Evolutionary conservation across 805 yeast genomes (phyloP).

Genomic region (Wickerhamomyces rabaulensis): DNA sequence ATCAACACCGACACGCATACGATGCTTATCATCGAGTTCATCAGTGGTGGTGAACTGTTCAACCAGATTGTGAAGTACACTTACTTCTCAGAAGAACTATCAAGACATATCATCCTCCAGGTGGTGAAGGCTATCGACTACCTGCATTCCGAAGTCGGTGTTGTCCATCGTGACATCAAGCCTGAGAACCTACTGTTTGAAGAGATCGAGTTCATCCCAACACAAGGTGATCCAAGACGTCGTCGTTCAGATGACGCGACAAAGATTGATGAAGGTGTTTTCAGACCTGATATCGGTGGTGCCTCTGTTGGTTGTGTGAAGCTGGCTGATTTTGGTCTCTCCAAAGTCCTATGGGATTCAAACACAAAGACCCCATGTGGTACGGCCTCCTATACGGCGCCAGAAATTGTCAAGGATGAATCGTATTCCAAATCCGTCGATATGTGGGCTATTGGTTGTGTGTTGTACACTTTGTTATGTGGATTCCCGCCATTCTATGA

Average conservation of each 20-base stretch:
- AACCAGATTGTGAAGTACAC: conserved; percentile 63
- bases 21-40: conserved; percentile 67
- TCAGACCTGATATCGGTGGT: conserved; percentile 76
- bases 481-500: conserved; percentile 98
- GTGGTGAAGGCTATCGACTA: conserved; percentile 61
- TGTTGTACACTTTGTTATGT: conserved; percentile 84
- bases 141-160: conserved; percentile 67
- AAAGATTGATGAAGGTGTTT: conserved; percentile 85
- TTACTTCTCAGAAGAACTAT: conserved; percentile 58
- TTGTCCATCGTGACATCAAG: conserved; percentile 79
- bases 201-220: conserved; percentile 50
- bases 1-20: conserved; percentile 57
- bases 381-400: conserved; percentile 97
- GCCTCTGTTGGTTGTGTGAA: conserved; percentile 89
- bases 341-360: conserved; percentile 74
- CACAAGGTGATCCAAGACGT: conserved; percentile 26
- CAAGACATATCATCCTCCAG: conserved; percentile 60
- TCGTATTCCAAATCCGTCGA: conserved; percentile 91
- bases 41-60: conserved; percentile 75
- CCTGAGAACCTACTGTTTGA: conserved; percentile 72
- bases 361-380: conserved; percentile 98
- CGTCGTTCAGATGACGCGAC: conserved; percentile 55
- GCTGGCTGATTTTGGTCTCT: conserved; percentile 92
- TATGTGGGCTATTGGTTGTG: conserved; percentile 99
- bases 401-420: conserved; percentile 94